Percentiles rank a stretch among this genome's conserved stretches.
Conservation (phyloP, 1,284 basidiomycete species). For the Laetiporus sulphureus region DNA sequence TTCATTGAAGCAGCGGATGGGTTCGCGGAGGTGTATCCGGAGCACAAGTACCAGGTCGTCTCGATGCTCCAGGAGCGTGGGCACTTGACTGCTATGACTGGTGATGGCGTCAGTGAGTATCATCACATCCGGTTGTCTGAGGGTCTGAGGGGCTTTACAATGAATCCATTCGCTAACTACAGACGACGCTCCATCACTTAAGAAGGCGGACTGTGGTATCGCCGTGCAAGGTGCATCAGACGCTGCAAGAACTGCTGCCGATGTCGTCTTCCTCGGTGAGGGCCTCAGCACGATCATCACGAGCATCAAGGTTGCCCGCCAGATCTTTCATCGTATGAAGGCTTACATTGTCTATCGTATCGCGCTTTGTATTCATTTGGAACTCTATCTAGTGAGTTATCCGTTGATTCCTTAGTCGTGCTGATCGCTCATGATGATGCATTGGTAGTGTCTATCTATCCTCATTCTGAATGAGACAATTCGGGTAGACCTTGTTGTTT, state of each 20-base stretch:
- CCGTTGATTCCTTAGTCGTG: too few relatives aligned
- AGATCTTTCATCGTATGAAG: conserved; percentile 11
- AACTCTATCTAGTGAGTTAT: conserved; percentile 6
- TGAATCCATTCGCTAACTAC: too few relatives aligned
- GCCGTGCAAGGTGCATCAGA: conserved; percentile 8
- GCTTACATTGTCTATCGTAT: conserved; percentile 10
- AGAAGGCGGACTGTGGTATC: conserved; percentile 10
- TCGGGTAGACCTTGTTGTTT: conserved; percentile 8
- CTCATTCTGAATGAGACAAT: conserved; percentile 10
- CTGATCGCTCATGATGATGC: too few relatives aligned
- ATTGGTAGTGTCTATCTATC: conserved; percentile 4
- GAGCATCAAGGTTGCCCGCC: conserved; percentile 9
- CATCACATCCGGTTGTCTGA: neutral
- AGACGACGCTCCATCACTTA: conserved; percentile 8
- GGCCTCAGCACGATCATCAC: conserved; percentile 11
- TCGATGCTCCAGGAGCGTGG: conserved; percentile 9
- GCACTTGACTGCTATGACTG: conserved; percentile 9
- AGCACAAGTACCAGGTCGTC: conserved; percentile 11
- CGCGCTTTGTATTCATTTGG: conserved; percentile 9
- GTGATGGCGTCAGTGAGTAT: conserved; percentile 6
- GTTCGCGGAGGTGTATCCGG: conserved; percentile 10
- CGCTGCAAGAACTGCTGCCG: conserved; percentile 7
- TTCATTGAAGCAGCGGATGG: conserved; percentile 9
- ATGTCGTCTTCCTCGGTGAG: conserved; percentile 9
- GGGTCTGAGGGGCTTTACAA: neutral